A percentile compares a stretch with the other conserved stretches of the same genome.
Conservation (phyloP, 371 early-diverging fungal genomes). For the Homolaphlyctis polyrhiza region DNA sequence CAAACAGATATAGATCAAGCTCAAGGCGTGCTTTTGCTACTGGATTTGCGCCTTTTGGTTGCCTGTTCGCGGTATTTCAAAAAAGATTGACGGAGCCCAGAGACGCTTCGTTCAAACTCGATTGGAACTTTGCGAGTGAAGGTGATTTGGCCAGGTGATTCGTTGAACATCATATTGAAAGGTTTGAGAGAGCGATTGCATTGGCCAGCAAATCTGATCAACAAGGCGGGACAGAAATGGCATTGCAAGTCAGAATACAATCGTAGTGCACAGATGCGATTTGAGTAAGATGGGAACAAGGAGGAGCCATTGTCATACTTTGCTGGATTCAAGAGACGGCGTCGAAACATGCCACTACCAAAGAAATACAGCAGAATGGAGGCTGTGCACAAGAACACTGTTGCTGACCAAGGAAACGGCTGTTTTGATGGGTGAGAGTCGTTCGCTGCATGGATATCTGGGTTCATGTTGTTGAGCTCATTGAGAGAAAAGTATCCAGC, state of each 20-base stretch:
- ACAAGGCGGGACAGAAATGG: too few relatives aligned
- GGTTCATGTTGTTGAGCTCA: too few relatives aligned
- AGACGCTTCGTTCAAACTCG: neutral
- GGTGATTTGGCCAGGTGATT: neutral
- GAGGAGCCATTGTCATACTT: too few relatives aligned
- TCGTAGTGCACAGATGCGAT: too few relatives aligned
- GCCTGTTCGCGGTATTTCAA: neutral
- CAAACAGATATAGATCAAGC: neutral
- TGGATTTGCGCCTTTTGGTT: neutral
- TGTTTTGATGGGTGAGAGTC: too few relatives aligned
- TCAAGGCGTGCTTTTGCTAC: neutral
- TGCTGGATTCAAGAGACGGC: neutral
- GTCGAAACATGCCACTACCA: neutral
- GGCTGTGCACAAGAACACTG: neutral
- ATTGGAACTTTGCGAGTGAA: neutral
- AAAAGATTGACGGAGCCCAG: neutral
- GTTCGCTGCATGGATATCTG: too few relatives aligned
- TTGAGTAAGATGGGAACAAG: too few relatives aligned
- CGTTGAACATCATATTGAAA: constrained; percentile 1
- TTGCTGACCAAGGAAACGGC: neutral
- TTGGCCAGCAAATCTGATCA: neutral
- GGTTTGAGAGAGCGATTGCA: constrained; percentile 5
- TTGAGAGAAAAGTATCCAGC: too few relatives aligned
- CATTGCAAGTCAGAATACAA: too few relatives aligned
- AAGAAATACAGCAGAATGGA: neutral